Evolutionary conservation across 2,329 filamentous ascomycete genomes (phyloP).

Genomic region (Paramyrothecium roridum): DNA sequence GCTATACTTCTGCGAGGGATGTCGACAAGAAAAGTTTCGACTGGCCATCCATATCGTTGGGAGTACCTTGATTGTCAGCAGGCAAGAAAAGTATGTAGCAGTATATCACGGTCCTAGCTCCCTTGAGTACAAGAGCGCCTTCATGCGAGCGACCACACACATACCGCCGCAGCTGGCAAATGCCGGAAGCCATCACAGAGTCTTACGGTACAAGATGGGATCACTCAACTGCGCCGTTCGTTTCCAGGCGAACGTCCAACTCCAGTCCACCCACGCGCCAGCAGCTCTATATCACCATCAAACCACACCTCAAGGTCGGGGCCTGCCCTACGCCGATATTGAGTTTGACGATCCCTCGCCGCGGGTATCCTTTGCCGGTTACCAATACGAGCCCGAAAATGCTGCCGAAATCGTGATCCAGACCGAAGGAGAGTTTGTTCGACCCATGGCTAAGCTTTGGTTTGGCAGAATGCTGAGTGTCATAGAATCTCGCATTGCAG

Average conservation of each 20-base stretch:
- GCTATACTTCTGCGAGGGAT: constrained; percentile 16
- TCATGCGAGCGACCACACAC: constrained; percentile 9
- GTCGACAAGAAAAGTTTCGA: constrained; percentile 10
- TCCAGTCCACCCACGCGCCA: too few species aligned
- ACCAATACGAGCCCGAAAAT: too few species aligned
- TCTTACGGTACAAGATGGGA: constrained; percentile 14
- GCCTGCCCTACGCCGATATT: too few species aligned
- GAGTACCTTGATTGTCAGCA: constrained; percentile 13
- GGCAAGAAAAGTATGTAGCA: constrained; percentile 2
- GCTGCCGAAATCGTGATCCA: too few species aligned
- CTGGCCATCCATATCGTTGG: constrained; percentile 8
- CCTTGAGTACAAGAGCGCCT: constrained; percentile 7
- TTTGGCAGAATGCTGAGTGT: too few species aligned
- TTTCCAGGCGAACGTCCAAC: constrained; percentile 13
- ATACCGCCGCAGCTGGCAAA: background rate
- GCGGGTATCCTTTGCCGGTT: too few species aligned
- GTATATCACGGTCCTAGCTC: background rate
- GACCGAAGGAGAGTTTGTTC: too few species aligned
- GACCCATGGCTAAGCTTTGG: too few species aligned
- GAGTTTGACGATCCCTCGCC: too few species aligned
- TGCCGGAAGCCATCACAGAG: constrained; percentile 9
- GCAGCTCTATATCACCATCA: too few species aligned
- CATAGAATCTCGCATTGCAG: too few species aligned
- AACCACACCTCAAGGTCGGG: too few species aligned
- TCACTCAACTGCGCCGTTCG: constrained; percentile 11